A percentile compares a stretch with the other conserved stretches of the same genome.
phyloP scores from a whole-genome alignment of 768 basidiomycete species.

The Basidioascus undulatus region DNA sequence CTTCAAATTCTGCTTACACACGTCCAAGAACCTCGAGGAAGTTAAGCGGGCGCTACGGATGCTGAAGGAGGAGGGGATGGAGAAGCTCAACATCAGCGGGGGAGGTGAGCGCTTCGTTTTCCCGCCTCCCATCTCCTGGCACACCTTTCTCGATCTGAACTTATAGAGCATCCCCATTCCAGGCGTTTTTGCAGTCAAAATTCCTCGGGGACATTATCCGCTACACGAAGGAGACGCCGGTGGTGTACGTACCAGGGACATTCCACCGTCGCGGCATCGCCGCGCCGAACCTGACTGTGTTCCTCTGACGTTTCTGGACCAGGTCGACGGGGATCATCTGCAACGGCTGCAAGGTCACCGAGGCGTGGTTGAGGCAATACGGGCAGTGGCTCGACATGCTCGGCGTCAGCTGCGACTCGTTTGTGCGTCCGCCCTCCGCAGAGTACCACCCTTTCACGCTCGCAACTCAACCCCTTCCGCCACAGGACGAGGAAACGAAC shows the following conservation, averaged over 20 bases:
- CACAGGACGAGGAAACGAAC: slow-evolving; percentile 20
- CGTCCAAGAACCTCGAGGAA: slow-evolving; percentile 20
- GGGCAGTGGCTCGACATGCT: slow-evolving; percentile 23
- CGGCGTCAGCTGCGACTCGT: slow-evolving; percentile 24
- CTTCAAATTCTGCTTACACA: slow-evolving; percentile 25
- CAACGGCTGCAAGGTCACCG: slow-evolving; percentile 24
- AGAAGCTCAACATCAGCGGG: slow-evolving; percentile 21
- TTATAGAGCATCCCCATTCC: too few relatives aligned
- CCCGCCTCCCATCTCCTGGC: too few relatives aligned
- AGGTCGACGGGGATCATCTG: slow-evolving; percentile 20
- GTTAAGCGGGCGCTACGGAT: slow-evolving; percentile 19
- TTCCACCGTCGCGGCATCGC: too few relatives aligned
- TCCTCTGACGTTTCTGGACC: too few relatives aligned
- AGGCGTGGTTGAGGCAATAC: slow-evolving; percentile 22
- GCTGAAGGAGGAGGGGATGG: slow-evolving; percentile 19
- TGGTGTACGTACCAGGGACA: too few relatives aligned
- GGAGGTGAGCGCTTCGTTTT: too few relatives aligned
- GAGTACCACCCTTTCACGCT: too few relatives aligned
- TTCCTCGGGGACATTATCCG: slow-evolving; percentile 22
- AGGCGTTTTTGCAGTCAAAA: slow-evolving; percentile 20
- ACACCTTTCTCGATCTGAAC: too few relatives aligned
- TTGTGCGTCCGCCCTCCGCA: too few relatives aligned
- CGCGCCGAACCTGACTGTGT: too few relatives aligned
- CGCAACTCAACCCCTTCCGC: too few relatives aligned
- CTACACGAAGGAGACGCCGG: slow-evolving; percentile 21